Evolutionary conservation across 169 alveolate genomes (phyloP).

Genomic region (Plasmodium malariae): DNA sequence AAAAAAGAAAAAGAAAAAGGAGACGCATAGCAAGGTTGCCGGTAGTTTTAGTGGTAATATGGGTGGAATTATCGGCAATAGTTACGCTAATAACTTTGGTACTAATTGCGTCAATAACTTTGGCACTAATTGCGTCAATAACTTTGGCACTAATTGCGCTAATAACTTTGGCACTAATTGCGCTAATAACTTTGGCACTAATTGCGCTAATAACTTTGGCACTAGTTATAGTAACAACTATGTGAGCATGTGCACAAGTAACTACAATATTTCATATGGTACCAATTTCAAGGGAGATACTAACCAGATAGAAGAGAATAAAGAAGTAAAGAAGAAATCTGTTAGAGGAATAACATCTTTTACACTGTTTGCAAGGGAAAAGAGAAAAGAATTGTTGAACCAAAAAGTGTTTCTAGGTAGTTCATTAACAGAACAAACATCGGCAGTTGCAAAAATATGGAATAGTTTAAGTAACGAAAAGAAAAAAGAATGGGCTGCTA

Average conservation of each 20-base stretch:
- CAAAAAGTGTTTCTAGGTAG: slow-evolving; percentile 63
- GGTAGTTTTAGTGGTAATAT: neutral
- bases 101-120: neutral
- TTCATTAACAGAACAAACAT: slow-evolving; percentile 71
- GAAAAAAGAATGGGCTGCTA: slow-evolving; percentile 73
- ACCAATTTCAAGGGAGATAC: neutral
- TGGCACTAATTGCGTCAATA: neutral
- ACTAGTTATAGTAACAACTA: neutral
- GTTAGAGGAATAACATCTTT: slow-evolving; percentile 70
- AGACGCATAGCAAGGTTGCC: neutral
- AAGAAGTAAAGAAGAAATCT: slow-evolving; percentile 22
- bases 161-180: neutral
- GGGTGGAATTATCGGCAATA: neutral
- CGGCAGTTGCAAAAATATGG: slow-evolving; percentile 76
- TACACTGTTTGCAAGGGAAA: slow-evolving; percentile 69
- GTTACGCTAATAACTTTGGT: neutral
- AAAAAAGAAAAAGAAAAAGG: slow-evolving; percentile 31
- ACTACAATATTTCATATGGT: neutral
- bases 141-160: neutral
- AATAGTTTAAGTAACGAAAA: slow-evolving; percentile 40
- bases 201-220: neutral
- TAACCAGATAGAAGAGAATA: slow-evolving; percentile 2
- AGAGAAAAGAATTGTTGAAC: slow-evolving; percentile 52
- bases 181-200: neutral
- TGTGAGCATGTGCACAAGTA: neutral